These are phyloP conservation scores for Durusdinium trenchii DNA, from an alignment of 73 alveolate genomes.

Conservation along the genomic window DNA sequence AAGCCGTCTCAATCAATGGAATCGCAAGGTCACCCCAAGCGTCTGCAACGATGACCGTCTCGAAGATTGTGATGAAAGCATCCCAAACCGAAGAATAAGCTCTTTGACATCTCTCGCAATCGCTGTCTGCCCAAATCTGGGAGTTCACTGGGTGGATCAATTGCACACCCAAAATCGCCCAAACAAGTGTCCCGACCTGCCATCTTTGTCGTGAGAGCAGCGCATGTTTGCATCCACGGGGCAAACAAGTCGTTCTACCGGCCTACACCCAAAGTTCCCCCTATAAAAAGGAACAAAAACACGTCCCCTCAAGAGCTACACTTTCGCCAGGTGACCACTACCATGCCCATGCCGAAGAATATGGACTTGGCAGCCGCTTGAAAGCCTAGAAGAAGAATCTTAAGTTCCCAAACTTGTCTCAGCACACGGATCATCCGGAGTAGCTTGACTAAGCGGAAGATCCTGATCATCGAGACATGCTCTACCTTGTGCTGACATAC, in stretches of 20 bases:
- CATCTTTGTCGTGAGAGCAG: background rate
- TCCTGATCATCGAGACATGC: conserved; percentile 6
- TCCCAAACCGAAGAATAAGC: conserved; percentile 10
- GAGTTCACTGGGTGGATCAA: conserved; percentile 8
- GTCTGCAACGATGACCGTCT: conserved; percentile 44
- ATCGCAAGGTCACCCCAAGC: conserved; percentile 46
- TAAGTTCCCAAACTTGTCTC: conserved; percentile 44
- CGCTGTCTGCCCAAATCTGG: background rate
- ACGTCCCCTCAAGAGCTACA: background rate
- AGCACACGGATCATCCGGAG: conserved; percentile 2
- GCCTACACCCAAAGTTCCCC: no score
- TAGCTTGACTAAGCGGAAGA: conserved; percentile 32
- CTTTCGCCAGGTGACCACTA: background rate
- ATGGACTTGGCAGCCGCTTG: conserved; percentile 65
- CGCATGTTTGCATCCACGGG: no score
- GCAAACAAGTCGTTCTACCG: background rate
- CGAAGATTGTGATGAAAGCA: conserved; percentile 29
- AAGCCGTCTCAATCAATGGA: background rate
- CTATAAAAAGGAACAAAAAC: no score
- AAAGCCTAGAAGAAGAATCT: conserved; percentile 25
- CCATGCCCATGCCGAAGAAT: conserved; percentile 79
- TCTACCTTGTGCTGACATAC: conserved; percentile 12
- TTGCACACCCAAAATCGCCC: conserved; percentile 36
- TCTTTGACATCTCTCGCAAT: background rate
- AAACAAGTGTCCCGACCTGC: conserved; percentile 12